Base-by-base conservation (phyloP, 768 basidiomycete species). In the Auricularia cornea region DNA sequence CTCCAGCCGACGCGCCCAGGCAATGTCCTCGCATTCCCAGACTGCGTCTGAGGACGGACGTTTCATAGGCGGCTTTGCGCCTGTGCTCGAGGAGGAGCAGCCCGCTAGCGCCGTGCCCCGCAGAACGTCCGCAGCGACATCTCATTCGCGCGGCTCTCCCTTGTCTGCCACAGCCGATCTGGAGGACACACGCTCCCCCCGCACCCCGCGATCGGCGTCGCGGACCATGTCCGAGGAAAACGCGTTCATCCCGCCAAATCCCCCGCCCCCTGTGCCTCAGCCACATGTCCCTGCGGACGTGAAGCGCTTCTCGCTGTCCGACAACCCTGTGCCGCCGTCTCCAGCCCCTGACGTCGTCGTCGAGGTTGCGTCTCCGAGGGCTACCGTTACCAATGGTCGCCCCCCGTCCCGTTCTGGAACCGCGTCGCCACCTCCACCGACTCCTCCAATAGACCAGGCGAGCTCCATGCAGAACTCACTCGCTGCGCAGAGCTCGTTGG, bases 231-330 rank as follows among this genome's bases (percentile, higher is more conserved):
- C 51, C 20, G 51, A 52, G n/a, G 51, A n/a, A 16, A 38, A 38
- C 16, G 35, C 35, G 8, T 38, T 38, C 35, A 38, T 38, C 29
- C 44, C 60, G 38, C 23, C 52, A 14, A 38, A 61, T 31, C 28
- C 64, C 8, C 60, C 64, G 23, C 26, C 65, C 11, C 65, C 63
- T 54, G 26, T 32, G 8, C 61, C 72, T 29, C 67, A 69, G 3
- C 73, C 76, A 10, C 71, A 72, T 38, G 85, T 87, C 12, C 91
- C 90, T 4, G 74, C 88, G 5, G 83, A 77, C 61, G 83, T 92
- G 48, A 90, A 88, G 70, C 84, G 91, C 8, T 93, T 88, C 70
- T 90, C 92, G 1, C 79, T 94, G 23, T 83, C 87, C 23, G 91
- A 94, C 68, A 85, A 80, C 60, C 91, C 90, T 20, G 69, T 85